These are phyloP conservation scores for Rosa persica DNA, from an alignment of 306 rosid genomes.

Conservation along the genomic window DNA sequence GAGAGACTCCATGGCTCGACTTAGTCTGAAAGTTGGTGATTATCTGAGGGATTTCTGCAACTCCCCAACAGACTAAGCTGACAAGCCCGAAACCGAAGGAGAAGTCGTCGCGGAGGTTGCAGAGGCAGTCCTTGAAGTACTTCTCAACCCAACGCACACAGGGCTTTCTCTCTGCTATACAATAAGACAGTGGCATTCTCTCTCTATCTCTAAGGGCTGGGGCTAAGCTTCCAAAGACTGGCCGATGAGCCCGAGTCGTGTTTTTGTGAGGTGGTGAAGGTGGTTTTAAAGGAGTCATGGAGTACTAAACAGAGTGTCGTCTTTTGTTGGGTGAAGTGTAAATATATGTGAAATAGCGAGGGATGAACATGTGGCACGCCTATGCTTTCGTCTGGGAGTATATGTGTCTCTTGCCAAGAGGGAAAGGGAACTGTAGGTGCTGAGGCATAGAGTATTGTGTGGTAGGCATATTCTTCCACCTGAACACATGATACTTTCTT, in stretches of 20 bases:
- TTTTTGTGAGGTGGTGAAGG: neutral
- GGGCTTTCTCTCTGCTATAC: slow-evolving; percentile 57
- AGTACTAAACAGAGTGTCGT: neutral
- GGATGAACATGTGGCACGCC: neutral
- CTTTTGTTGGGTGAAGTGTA: neutral
- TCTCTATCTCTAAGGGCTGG: neutral
- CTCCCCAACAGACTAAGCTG: slow-evolving; percentile 76
- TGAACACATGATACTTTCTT: no score
- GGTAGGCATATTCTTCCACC: slow-evolving; percentile 11
- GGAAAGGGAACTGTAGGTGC: neutral
- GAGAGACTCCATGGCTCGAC: slow-evolving; percentile 89
- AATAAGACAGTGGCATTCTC: slow-evolving; percentile 55
- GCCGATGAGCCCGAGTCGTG: neutral
- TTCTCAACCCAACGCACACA: slow-evolving; percentile 68
- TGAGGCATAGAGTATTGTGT: neutral
- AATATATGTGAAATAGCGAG: neutral
- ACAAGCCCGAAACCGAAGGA: slow-evolving; percentile 68
- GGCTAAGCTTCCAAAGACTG: neutral
- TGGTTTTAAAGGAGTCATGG: neutral
- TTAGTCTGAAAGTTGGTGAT: slow-evolving; percentile 78
- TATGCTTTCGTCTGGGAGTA: neutral
- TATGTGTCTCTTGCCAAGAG: neutral
- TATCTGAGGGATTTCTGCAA: slow-evolving; percentile 92
- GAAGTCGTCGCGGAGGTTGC: slow-evolving; percentile 62
- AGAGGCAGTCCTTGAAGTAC: slow-evolving; percentile 80